Evolutionary conservation across 2,329 filamentous ascomycete genomes (phyloP).

Genomic region (Fusarium mangiferae): DNA sequence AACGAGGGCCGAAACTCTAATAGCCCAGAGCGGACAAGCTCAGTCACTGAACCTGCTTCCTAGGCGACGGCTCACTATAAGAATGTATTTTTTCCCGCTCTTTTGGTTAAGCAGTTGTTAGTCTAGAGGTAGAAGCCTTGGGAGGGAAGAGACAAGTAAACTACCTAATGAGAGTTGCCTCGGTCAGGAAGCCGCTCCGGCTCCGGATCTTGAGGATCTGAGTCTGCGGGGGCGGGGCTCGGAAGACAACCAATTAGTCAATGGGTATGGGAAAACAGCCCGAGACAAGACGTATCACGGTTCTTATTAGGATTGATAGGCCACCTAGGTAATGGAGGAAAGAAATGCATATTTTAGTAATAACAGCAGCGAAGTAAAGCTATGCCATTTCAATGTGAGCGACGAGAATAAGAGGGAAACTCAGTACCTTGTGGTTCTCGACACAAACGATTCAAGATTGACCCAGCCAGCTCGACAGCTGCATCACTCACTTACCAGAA

Average conservation of each 20-base stretch:
- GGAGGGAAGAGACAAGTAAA: slow-evolving; percentile 5
- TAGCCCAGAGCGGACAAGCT: slow-evolving; percentile 12
- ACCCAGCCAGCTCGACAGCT: not conserved
- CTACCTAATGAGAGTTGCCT: slow-evolving; percentile 3
- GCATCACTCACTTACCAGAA: not conserved
- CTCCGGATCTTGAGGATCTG: slow-evolving; percentile 30
- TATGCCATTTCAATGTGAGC: not conserved
- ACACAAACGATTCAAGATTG: not conserved
- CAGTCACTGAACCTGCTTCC: slow-evolving; percentile 8
- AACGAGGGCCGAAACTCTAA: slow-evolving; percentile 14
- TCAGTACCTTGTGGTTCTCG: not conserved
- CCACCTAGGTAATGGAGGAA: not conserved
- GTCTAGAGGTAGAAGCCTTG: slow-evolving; percentile 6
- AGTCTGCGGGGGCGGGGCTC: slow-evolving; percentile 38
- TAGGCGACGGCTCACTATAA: not conserved
- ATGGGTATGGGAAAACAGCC: not conserved
- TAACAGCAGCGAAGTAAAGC: not conserved
- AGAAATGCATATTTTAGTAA: not conserved
- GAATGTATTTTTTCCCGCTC: not conserved
- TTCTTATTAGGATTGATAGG: not conserved
- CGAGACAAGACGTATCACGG: not conserved
- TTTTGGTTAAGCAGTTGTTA: not conserved
- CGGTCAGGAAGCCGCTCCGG: slow-evolving; percentile 29
- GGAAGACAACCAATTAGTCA: not conserved
- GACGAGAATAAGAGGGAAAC: not conserved